phyloP scores from a whole-genome alignment of 768 basidiomycete species.

The Agaricus subrufescens region DNA sequence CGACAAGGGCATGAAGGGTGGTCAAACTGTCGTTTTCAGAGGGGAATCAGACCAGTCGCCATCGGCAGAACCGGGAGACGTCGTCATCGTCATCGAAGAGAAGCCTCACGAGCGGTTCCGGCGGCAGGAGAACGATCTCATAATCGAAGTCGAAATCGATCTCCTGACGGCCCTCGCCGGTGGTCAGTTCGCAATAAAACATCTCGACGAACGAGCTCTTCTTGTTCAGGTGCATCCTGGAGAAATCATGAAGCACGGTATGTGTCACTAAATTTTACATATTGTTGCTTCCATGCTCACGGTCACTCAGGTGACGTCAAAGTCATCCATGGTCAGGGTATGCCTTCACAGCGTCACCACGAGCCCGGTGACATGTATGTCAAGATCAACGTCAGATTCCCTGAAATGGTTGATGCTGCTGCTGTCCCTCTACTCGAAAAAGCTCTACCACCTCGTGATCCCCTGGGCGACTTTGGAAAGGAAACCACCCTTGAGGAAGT shows the following conservation, averaged over 20 bases:
- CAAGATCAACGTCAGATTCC: constrained; percentile 85
- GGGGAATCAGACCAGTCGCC: constrained; percentile 95
- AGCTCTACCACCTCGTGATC: constrained; percentile 76
- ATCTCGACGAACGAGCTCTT: constrained; percentile 89
- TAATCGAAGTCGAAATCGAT: constrained; percentile 86
- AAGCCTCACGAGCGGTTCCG: constrained; percentile 87
- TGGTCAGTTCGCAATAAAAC: constrained; percentile 84
- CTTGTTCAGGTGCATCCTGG: constrained; percentile 82
- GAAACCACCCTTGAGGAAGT: constrained; percentile 78
- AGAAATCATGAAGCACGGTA: constrained; percentile 91
- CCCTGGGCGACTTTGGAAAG: constrained; percentile 65
- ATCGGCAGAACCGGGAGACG: constrained; percentile 85
- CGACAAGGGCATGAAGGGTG: constrained; percentile 97
- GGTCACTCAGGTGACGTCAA: constrained; percentile 71
- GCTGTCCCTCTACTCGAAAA: constrained; percentile 72
- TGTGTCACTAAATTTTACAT: constrained; percentile 20
- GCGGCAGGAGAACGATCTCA: constrained; percentile 83
- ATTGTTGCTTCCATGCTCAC: neutral
- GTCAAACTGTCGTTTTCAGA: constrained; percentile 81
- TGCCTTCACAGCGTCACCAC: constrained; percentile 98
- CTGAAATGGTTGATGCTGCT: constrained; percentile 67
- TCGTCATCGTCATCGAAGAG: constrained; percentile 91
- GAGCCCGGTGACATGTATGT: constrained; percentile 92
- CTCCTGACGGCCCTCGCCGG: constrained; percentile 91
- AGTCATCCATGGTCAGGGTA: constrained; percentile 91